Conservation (phyloP, 2,329 filamentous ascomycete genomes). For the Pleoardoris graminearum region DNA sequence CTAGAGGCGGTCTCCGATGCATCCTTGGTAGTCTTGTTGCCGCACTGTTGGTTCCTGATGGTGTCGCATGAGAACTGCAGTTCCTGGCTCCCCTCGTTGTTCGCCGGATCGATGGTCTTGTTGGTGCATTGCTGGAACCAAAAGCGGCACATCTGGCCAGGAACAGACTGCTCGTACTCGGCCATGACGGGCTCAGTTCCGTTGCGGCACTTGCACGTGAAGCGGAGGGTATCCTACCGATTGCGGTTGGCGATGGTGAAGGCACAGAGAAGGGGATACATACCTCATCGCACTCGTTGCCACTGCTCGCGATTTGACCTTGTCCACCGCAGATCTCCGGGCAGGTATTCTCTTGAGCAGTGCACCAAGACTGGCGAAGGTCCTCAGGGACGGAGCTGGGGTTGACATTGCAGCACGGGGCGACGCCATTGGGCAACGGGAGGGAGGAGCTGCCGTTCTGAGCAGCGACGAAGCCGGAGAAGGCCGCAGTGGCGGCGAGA, state of each 20-base stretch:
- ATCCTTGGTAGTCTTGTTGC: constrained; percentile 48
- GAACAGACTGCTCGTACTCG: constrained; percentile 61
- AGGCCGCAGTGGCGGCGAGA: constrained; percentile 52
- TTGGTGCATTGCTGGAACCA: constrained; percentile 52
- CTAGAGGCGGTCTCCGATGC: constrained; percentile 23
- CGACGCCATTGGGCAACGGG: constrained; percentile 26
- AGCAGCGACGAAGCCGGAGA: constrained; percentile 51
- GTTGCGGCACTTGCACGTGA: constrained; percentile 61
- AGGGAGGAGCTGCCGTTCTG: constrained; percentile 45
- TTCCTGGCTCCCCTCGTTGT: constrained; percentile 28
- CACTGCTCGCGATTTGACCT: constrained; percentile 45
- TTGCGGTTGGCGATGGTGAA: constrained; percentile 21
- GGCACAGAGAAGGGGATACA: constrained; percentile 26
- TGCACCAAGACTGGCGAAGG: constrained; percentile 58
- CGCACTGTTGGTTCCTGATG: constrained; percentile 52
- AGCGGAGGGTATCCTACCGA: constrained; percentile 55
- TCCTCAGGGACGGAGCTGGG: constrained; percentile 44
- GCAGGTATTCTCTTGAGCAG: constrained; percentile 62
- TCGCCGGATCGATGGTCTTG: constrained; percentile 26
- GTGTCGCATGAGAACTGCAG: constrained; percentile 52
- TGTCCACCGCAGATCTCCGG: constrained; percentile 59
- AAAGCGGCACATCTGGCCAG: constrained; percentile 62
- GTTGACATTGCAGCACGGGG: constrained; percentile 49
- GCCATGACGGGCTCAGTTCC: constrained; percentile 59
- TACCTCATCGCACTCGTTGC: constrained; percentile 63